Evolutionary conservation across 345 rosid genomes (phyloP).

Genomic region (Draba incana): DNA sequence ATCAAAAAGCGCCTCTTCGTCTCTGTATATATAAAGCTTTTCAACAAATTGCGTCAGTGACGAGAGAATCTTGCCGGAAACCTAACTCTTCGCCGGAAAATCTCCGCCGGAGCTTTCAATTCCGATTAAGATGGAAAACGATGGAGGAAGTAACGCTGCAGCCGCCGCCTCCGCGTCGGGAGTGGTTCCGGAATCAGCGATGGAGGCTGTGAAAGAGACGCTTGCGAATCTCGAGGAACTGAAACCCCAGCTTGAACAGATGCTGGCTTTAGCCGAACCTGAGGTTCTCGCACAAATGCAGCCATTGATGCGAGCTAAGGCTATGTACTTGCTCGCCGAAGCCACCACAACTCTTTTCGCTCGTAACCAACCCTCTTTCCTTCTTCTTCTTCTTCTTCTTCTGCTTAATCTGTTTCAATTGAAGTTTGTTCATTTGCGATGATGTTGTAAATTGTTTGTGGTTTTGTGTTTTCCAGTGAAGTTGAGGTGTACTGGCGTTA

Average conservation of each 20-base stretch:
- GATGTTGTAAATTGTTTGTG: not conserved
- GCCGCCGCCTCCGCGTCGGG: slow-evolving; percentile 22
- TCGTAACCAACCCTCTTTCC: slow-evolving; percentile 51
- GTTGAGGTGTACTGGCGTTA: slow-evolving; percentile 75
- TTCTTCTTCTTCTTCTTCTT: not conserved
- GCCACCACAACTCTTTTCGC: slow-evolving; percentile 69
- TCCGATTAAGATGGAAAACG: slow-evolving; percentile 45
- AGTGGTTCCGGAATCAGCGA: slow-evolving; percentile 61
- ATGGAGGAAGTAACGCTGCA: slow-evolving; percentile 36
- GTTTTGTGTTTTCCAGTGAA: slow-evolving; percentile 57
- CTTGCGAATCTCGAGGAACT: slow-evolving; percentile 50
- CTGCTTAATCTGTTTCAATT: not conserved
- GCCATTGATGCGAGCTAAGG: slow-evolving; percentile 75
- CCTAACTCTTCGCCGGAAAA: slow-evolving; percentile 14
- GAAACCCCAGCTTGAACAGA: slow-evolving; percentile 54
- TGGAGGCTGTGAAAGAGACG: slow-evolving; percentile 67
- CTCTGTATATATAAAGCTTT: not conserved
- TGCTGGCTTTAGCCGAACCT: slow-evolving; percentile 61
- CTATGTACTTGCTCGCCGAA: slow-evolving; percentile 63
- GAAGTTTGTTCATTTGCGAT: slow-evolving; percentile 11
- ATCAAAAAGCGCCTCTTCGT: slow-evolving; percentile 22
- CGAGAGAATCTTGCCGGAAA: slow-evolving; percentile 27
- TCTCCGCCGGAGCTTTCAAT: not conserved
- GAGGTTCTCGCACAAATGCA: slow-evolving; percentile 66
- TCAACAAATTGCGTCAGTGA: slow-evolving; percentile 8